Conservation (phyloP, 169 alveolate genomes). For the Cystoisospora suis region DNA sequence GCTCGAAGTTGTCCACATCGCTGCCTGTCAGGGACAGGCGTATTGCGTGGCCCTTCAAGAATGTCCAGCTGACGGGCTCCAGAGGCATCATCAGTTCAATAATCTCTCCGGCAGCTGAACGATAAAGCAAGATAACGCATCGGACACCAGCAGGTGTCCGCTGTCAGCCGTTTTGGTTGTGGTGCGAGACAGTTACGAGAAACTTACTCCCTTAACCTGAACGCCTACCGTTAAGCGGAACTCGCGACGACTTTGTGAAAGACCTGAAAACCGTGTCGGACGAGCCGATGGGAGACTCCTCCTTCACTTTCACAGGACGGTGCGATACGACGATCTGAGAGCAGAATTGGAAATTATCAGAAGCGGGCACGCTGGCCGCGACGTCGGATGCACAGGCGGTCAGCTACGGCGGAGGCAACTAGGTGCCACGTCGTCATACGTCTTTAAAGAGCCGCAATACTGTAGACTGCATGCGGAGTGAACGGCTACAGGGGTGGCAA, state of each 20-base stretch:
- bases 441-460: too few relatives aligned
- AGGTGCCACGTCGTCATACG: too few relatives aligned
- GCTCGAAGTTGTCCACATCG: slow-evolving; percentile 69
- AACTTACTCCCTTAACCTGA: not conserved
- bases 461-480: too few relatives aligned
- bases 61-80: slow-evolving; percentile 75
- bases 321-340: slow-evolving; percentile 38
- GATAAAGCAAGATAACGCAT: not conserved
- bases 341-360: too few relatives aligned
- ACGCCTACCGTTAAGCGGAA: slow-evolving; percentile 29
- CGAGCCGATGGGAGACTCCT: slow-evolving; percentile 39
- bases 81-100: slow-evolving; percentile 58
- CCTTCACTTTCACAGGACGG: slow-evolving; percentile 14
- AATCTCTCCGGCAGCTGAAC: slow-evolving; percentile 63
- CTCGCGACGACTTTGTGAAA: not conserved
- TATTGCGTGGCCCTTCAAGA: slow-evolving; percentile 66
- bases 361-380: too few relatives aligned
- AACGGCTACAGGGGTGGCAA: too few relatives aligned
- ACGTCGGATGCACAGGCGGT: too few relatives aligned
- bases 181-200: too few relatives aligned
- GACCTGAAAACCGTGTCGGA: slow-evolving; percentile 19
- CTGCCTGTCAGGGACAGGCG: slow-evolving; percentile 71
- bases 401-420: too few relatives aligned
- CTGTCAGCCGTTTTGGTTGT: too few relatives aligned
- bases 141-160: too few relatives aligned